These are phyloP conservation scores for Oxytropis ochrocephala DNA, from an alignment of 306 rosid species.

Conservation along the genomic window DNA sequence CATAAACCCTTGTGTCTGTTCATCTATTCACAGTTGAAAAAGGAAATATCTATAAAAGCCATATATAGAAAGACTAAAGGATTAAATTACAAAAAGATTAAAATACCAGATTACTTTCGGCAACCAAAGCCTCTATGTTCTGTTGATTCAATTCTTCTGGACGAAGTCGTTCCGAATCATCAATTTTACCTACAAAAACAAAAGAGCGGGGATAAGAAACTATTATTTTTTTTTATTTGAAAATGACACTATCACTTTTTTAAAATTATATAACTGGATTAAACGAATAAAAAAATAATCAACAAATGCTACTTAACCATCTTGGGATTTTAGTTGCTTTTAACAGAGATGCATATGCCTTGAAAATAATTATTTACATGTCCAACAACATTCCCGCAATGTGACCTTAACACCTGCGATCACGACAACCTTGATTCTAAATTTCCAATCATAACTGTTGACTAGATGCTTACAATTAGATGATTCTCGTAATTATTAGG, in stretches of 20 bases:
- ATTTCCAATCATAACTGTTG: constrained; percentile 3
- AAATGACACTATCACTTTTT: constrained; percentile 4
- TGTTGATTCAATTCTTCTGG: constrained; percentile 98
- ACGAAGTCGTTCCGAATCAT: constrained; percentile 79
- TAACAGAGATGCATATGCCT: constrained; percentile 2
- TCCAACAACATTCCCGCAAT: not conserved
- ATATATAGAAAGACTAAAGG: constrained; percentile 3
- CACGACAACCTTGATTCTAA: not conserved
- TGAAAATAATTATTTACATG: not conserved
- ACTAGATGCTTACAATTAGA: too few species aligned
- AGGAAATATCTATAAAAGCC: not conserved
- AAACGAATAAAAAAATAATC: not conserved
- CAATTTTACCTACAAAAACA: constrained; percentile 56
- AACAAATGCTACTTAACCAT: not conserved
- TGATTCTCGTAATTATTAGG: too few species aligned
- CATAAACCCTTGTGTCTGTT: not conserved
- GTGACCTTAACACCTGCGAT: not conserved
- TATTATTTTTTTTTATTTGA: not conserved
- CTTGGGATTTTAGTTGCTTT: not conserved
- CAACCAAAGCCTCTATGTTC: constrained; percentile 94
- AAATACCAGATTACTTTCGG: constrained; percentile 88
- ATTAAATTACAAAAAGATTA: not conserved
- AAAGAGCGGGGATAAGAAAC: not conserved
- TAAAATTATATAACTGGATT: not conserved
- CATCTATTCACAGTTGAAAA: not conserved